A percentile compares a stretch with the other conserved stretches of the same genome.
Conservation (phyloP, 2,329 filamentous ascomycete genomes). For the Monosporascus sp. region DNA sequence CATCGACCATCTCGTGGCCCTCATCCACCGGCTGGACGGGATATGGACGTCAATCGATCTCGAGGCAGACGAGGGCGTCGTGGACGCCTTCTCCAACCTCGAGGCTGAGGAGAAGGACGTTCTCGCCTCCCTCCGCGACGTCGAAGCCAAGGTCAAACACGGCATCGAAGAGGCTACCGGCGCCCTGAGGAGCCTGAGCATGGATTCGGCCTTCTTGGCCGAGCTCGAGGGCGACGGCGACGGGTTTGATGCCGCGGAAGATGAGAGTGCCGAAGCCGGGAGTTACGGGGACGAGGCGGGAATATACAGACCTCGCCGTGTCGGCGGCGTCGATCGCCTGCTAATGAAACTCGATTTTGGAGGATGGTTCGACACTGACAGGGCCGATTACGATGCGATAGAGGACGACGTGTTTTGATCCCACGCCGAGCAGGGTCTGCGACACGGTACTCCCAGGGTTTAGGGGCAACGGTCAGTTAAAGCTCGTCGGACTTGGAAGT, state of each 20-base stretch:
- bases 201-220: slow-evolving; percentile 37
- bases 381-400: slow-evolving; percentile 5
- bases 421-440: too few species aligned
- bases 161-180: slow-evolving; percentile 65
- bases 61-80: slow-evolving; percentile 74
- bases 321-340: slow-evolving; percentile 76
- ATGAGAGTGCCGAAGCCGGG: neutral
- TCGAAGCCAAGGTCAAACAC: slow-evolving; percentile 59
- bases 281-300: slow-evolving; percentile 16
- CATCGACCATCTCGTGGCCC: slow-evolving; percentile 76
- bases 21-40: slow-evolving; percentile 67
- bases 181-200: slow-evolving; percentile 41
- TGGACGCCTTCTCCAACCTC: slow-evolving; percentile 68
- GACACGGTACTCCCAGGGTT: too few species aligned
- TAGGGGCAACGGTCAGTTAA: too few species aligned
- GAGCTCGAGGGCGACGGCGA: slow-evolving; percentile 33
- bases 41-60: slow-evolving; percentile 77
- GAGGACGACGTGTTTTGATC: neutral
- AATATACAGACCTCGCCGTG: slow-evolving; percentile 62
- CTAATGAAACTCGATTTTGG: slow-evolving; percentile 86
- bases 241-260: neutral
- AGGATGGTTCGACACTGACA: slow-evolving; percentile 44
- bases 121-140: slow-evolving; percentile 55
- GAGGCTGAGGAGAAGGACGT: slow-evolving; percentile 68
- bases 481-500: too few species aligned